Percentiles rank a stretch among this genome's conserved stretches.
Evolutionary conservation across 345 rosid genomes (phyloP).

Genomic region (Camelina hispida): DNA sequence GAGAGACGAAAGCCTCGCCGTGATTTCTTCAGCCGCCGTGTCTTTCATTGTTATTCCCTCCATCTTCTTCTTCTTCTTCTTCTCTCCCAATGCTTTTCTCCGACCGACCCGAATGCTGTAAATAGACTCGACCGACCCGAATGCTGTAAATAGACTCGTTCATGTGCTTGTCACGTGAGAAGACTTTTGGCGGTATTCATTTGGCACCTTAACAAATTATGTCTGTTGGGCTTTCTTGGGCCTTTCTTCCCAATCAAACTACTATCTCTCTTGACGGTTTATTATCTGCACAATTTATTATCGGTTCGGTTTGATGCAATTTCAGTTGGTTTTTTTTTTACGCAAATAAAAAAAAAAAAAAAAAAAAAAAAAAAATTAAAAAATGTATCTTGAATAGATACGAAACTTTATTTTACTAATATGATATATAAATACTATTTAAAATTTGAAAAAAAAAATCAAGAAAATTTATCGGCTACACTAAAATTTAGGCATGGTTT

Average conservation of each 20-base stretch:
- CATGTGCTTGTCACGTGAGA: slow-evolving; percentile 24
- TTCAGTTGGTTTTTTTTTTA: too few relatives aligned
- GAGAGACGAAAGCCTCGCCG: slow-evolving; percentile 67
- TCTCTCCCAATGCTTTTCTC: slow-evolving; percentile 24
- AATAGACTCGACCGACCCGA: slow-evolving; percentile 6
- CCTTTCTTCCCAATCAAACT: not conserved
- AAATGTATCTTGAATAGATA: too few relatives aligned
- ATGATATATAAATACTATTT: too few relatives aligned
- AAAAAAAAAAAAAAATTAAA: too few relatives aligned
- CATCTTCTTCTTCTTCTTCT: slow-evolving; percentile 25
- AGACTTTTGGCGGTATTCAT: slow-evolving; percentile 12
- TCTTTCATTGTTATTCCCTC: slow-evolving; percentile 32
- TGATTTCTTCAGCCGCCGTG: slow-evolving; percentile 63
- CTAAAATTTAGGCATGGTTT: not conserved
- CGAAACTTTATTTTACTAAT: too few relatives aligned
- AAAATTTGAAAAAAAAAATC: too few relatives aligned
- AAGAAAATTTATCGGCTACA: not conserved
- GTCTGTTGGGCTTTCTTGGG: slow-evolving; percentile 22
- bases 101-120: not conserved
- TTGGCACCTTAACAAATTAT: not conserved
- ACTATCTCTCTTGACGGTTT: too few relatives aligned
- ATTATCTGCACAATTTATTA: too few relatives aligned
- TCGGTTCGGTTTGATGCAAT: too few relatives aligned
- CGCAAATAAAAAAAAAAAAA: too few relatives aligned
- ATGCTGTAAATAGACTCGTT: not conserved